phyloP scores from a whole-genome alignment of 805 yeast species.

The Ogataea chonburiensis region DNA sequence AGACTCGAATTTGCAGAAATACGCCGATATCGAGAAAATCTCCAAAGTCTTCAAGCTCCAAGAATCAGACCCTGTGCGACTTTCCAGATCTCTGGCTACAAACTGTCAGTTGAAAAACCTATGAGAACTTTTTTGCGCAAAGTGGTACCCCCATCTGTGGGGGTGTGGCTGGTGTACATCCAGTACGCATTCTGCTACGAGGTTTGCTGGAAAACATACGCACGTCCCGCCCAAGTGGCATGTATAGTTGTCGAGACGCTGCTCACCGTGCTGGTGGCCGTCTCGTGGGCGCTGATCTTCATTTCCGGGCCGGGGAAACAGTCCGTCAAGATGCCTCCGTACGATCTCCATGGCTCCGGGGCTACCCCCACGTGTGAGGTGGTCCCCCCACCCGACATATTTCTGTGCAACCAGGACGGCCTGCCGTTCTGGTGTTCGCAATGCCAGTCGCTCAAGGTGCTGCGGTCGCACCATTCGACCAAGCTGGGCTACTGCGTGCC shows the following conservation, averaged over 20 bases:
- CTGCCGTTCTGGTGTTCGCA: slow-evolving; percentile 72
- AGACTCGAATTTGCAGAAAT: slow-evolving; percentile 32
- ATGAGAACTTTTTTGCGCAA: slow-evolving; percentile 8
- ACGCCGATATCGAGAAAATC: slow-evolving; percentile 33
- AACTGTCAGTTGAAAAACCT: slow-evolving; percentile 32
- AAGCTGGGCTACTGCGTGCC: slow-evolving; percentile 58
- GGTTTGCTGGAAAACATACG: slow-evolving; percentile 28
- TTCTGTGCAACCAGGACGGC: slow-evolving; percentile 70
- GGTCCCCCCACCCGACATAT: slow-evolving; percentile 48
- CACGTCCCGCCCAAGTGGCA: slow-evolving; percentile 28
- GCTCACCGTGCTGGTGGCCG: slow-evolving; percentile 26
- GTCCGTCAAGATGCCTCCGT: slow-evolving; percentile 39
- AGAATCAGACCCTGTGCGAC: slow-evolving; percentile 16
- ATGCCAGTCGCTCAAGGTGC: slow-evolving; percentile 64
- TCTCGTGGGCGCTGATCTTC: slow-evolving; percentile 46
- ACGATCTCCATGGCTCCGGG: slow-evolving; percentile 20
- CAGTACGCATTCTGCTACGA: slow-evolving; percentile 32
- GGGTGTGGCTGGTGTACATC: slow-evolving; percentile 26
- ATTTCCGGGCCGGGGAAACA: slow-evolving; percentile 58
- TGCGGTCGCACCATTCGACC: slow-evolving; percentile 70
- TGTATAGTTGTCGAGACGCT: slow-evolving; percentile 33
- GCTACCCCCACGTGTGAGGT: background rate
- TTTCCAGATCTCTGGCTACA: slow-evolving; percentile 28
- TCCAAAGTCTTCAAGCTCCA: slow-evolving; percentile 30
- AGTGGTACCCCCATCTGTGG: slow-evolving; percentile 16